Conservation (phyloP, 192 early-diverging fungal genomes). For the Podila epigama region DNA sequence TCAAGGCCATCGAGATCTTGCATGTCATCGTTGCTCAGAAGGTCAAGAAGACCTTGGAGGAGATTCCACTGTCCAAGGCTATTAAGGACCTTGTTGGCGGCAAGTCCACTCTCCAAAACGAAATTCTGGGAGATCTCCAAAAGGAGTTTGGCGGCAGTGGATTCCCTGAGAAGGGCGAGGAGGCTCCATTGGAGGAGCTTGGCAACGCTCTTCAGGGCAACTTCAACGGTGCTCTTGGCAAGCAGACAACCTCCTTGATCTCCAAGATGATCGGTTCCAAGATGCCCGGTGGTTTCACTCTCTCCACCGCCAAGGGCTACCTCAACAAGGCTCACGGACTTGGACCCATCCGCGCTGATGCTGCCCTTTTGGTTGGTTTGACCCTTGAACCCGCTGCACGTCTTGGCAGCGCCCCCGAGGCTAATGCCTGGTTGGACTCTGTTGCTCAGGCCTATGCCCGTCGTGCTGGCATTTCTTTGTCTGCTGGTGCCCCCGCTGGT, state of each 20-base stretch:
- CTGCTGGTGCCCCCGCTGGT: constrained; percentile 53
- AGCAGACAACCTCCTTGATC: constrained; percentile 75
- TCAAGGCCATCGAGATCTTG: constrained; percentile 85
- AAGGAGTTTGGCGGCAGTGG: constrained; percentile 83
- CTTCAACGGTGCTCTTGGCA: constrained; percentile 79
- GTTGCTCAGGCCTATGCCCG: constrained; percentile 74
- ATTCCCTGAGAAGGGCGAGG: constrained; percentile 90
- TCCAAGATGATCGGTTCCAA: constrained; percentile 85
- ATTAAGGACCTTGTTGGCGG: constrained; percentile 95
- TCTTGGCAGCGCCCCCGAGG: constrained; percentile 75
- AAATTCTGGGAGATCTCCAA: constrained; percentile 91
- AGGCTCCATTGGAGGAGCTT: constrained; percentile 84
- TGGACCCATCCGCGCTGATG: constrained; percentile 77
- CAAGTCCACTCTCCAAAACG: constrained; percentile 95
- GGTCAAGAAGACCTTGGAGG: constrained; percentile 81
- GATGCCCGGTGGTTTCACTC: constrained; percentile 93
- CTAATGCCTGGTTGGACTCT: constrained; percentile 82
- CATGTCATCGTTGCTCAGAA: constrained; percentile 89
- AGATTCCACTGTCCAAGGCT: constrained; percentile 75
- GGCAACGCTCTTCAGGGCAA: constrained; percentile 63
- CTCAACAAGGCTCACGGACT: constrained; percentile 77
- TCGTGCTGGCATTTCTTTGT: constrained; percentile 71
- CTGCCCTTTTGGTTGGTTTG: constrained; percentile 77
- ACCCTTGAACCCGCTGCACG: constrained; percentile 85
- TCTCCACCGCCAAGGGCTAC: constrained; percentile 78